Evolutionary conservation across 768 basidiomycete genomes (phyloP).

Genomic region (Lentinus brumalis): DNA sequence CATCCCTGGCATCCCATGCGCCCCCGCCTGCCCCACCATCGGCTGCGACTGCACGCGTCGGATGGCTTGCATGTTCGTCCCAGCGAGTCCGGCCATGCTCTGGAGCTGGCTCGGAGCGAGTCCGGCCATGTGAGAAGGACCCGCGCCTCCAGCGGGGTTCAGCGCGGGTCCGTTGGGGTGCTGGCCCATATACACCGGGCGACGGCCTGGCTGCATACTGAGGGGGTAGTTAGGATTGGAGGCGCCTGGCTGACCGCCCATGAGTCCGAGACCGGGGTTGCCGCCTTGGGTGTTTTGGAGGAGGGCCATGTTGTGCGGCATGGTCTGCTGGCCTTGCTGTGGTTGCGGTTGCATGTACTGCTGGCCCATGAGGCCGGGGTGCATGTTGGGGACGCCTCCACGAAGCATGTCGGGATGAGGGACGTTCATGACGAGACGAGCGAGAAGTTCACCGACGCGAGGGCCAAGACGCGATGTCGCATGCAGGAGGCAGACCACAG

Average conservation of each 20-base stretch:
- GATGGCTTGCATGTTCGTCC: conserved; percentile 41
- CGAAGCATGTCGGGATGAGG: conserved; percentile 50
- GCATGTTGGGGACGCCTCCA: conserved; percentile 43
- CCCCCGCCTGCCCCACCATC: conserved; percentile 38
- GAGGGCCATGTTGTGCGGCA: conserved; percentile 42
- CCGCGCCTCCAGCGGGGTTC: conserved; percentile 29
- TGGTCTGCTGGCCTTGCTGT: conserved; percentile 41
- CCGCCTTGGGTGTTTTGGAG: conserved; percentile 31
- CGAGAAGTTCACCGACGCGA: conserved; percentile 20
- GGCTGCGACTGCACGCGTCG: conserved; percentile 66
- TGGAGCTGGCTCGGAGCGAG: conserved; percentile 41
- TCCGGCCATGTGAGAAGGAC: conserved; percentile 38
- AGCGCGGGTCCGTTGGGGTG: conserved; percentile 30
- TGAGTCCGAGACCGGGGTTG: conserved; percentile 34
- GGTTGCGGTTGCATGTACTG: conserved; percentile 41
- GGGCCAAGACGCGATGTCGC: conserved; percentile 20
- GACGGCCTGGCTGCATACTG: conserved; percentile 31
- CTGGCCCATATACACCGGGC: conserved; percentile 38
- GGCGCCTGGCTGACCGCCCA: conserved; percentile 26
- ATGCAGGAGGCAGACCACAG: conserved; percentile 18
- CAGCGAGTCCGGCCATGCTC: conserved; percentile 42
- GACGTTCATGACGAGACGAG: conserved; percentile 47
- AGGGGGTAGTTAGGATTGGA: conserved; percentile 25
- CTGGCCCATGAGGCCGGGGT: conserved; percentile 39
- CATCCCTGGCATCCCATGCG: conserved; percentile 35